Evolutionary conservation across 495 filamentous ascomycete species (phyloP).

Genomic region (Penicillium longicatenatum): DNA sequence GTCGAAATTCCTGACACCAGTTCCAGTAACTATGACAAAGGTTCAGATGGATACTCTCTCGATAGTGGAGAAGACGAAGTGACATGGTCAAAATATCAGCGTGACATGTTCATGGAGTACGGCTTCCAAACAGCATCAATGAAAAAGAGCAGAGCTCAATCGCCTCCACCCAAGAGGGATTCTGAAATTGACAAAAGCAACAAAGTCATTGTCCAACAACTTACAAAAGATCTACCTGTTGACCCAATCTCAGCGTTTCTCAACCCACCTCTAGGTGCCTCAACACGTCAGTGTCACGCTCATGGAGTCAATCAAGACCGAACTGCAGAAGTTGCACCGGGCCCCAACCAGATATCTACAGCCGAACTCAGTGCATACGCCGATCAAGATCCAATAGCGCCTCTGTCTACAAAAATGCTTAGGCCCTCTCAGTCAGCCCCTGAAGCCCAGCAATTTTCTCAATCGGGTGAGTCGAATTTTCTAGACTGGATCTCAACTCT

Average conservation of each 20-base stretch:
- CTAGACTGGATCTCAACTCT: conserved; percentile 31
- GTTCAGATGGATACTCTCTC: conserved; percentile 2
- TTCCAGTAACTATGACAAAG: conserved; percentile 14
- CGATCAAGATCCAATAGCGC: background rate
- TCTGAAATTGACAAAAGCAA: too few relatives aligned
- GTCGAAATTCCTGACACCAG: conserved; percentile 3
- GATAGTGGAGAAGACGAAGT: conserved; percentile 7
- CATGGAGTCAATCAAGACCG: background rate
- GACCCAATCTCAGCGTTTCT: background rate
- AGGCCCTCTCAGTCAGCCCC: background rate
- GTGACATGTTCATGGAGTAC: conserved; percentile 29
- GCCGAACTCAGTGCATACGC: background rate
- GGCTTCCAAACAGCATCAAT: conserved; percentile 16
- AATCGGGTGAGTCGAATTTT: conserved; percentile 9
- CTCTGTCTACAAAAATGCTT: background rate
- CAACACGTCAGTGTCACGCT: background rate
- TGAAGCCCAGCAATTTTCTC: background rate
- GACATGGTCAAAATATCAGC: conserved; percentile 22
- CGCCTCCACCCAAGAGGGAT: background rate
- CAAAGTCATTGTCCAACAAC: background rate
- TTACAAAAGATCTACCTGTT: background rate
- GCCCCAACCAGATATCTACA: background rate
- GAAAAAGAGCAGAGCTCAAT: background rate
- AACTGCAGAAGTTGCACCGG: background rate
- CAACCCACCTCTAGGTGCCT: background rate